Base-by-base conservation (phyloP, 2,329 filamentous ascomycete genomes). In the Apiospora pterosperma region DNA sequence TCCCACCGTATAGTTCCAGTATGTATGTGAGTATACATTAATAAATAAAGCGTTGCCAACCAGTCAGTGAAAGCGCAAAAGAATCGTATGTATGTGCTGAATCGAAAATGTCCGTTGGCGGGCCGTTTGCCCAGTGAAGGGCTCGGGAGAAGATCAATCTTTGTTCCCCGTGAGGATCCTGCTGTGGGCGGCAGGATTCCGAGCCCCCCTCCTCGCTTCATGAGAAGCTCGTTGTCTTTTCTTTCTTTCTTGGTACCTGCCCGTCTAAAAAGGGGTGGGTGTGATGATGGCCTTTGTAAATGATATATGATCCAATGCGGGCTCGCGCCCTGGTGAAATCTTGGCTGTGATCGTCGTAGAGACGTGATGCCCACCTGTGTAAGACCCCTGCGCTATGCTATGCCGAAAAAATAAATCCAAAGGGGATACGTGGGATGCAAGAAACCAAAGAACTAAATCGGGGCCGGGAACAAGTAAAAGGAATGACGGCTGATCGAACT, bases 241-340 rank as follows among this genome's bases (percentile, higher is more conserved):
- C 6, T 55, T 12, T 16, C 34, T 19, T 55, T 55, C 6, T 55
- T 67, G 68, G 67, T 68, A 52, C 68, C 68, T 67, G 68, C 69
- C 67, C 66, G 59, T 69, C 55, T 71, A 63, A 60, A 64, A 59
- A 67, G 65, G 66, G 64, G 65, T 62, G 39, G 48, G 10, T 23
- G 31, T 62, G 23, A 25, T 58, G 42, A 64, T 44, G 44, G 21
- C 23, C 23, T 36, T 31, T 65, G 61, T 42, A 38, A 64, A 61
- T 65, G 58, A 14, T 44, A 42, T 61, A n/a, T 61, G 42, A 36
- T 52, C 28, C 21, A 25, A 28, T 36, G 25, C 67, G 67, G 71
- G 71, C 71, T 73, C 62, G 71, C 71, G 71, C 71, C 71, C 63
- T 70, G 41, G 39, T 65, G 64, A 68, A 62, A 69, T 71, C 69